Percentiles rank a stretch among this genome's conserved stretches.
These are phyloP conservation scores for Hebeloma cylindrosporum DNA, from an alignment of 768 basidiomycete species.

Conservation along the genomic window DNA sequence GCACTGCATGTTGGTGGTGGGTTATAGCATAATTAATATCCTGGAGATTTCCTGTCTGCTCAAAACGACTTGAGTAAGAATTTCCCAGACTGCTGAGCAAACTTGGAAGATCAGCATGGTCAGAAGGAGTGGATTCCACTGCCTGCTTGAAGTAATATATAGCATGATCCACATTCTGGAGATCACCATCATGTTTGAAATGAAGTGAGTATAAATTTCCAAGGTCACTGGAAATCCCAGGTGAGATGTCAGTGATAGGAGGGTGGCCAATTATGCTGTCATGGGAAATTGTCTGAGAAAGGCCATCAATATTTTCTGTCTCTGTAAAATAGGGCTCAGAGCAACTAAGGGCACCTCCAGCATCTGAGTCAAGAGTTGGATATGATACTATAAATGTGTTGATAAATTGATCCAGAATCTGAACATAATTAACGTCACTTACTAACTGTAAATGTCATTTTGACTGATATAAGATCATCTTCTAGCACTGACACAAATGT, in stretches of 20 bases:
- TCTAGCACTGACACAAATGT: not conserved
- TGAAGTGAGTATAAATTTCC: slow-evolving; percentile 5
- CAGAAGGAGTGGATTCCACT: slow-evolving; percentile 5
- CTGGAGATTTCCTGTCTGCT: not conserved
- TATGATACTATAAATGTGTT: not conserved
- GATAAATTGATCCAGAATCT: not conserved
- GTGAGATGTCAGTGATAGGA: not conserved
- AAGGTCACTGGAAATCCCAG: not conserved
- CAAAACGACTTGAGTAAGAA: not conserved
- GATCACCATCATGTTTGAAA: not conserved
- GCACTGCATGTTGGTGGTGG: slow-evolving; percentile 1
- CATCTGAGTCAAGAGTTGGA: too few relatives aligned
- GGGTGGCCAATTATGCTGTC: slow-evolving; percentile 6
- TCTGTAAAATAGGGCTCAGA: not conserved
- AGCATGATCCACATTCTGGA: slow-evolving; percentile 1
- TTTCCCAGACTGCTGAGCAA: not conserved
- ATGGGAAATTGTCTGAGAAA: not conserved
- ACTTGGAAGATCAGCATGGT: slow-evolving; percentile 5
- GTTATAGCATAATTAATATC: not conserved
- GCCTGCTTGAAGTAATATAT: slow-evolving; percentile 3
- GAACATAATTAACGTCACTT: not conserved
- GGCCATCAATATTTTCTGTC: not conserved
- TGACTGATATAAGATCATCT: not conserved
- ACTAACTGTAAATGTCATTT: not conserved
- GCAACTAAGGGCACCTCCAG: too few relatives aligned